Evolutionary conservation across 352 stramenopile species (phyloP), one percentile per base, ranked within the genome.

Genomic region (Globisporangium radiosum): DNA sequence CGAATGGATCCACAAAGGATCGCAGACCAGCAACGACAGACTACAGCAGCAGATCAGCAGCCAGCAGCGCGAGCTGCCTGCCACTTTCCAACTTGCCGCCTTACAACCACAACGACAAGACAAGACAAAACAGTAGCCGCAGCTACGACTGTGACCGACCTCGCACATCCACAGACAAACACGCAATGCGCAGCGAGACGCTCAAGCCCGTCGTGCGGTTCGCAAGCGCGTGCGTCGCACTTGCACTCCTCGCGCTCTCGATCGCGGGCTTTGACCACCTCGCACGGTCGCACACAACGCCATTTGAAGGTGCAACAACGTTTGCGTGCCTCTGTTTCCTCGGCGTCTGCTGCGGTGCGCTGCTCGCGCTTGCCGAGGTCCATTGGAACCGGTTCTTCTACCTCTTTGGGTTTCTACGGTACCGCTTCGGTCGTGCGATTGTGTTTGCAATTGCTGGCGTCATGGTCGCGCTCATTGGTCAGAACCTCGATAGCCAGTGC

Each of bases 331-430:
- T 92, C 53, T 88, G 81, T 65, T 85, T 92, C 62, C 65, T 90
- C 40, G 82, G 78, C 37, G 68, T 78, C 19, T 78, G 75, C 59
- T 90, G 90, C 65, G 80, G 82, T 5, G 43, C 72, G 25, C 54
- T 90, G 5, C 64, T 92, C 0, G 60, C 74, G 11, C 72, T 90
- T n/a, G 76, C 67, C 6, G 82, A 92, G 67, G 65, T 66, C 56
- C 74, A 78, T 51, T 86, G 66, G 68, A 76, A 84, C 52, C 52
- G 65, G 11, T 92, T 90, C 59, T 90, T 87, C 73, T 89, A 84
- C 64, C 78, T 90, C 66, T 92, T 92, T 44, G 82, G 82, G 38
- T 92, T 90, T 57, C 72, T 92, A 66, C 76, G 82, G 13, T 92
- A 90, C 54, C 82, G 80, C 54, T 43, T 90, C 42, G 80, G 82